Evolutionary conservation across 1,139 yeast species (phyloP).

Genomic region (Pichia sp.): DNA sequence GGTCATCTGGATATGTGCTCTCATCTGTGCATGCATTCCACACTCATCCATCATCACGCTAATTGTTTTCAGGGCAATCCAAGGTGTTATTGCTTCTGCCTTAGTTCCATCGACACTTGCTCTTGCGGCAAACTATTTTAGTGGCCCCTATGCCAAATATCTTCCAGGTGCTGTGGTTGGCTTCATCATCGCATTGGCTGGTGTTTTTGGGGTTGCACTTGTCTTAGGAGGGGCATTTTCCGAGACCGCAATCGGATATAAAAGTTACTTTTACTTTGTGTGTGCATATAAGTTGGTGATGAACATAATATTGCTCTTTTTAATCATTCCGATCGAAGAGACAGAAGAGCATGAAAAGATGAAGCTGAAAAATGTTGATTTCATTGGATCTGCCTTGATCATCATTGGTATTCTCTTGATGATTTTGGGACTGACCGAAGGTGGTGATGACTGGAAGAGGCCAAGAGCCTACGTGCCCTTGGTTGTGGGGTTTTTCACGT

Average conservation of each 20-base stretch:
- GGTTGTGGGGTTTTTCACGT: too few relatives aligned
- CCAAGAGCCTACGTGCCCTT: too few relatives aligned
- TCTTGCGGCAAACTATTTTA: slow-evolving; percentile 31
- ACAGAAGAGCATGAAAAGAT: slow-evolving; percentile 20
- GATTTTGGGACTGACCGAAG: too few relatives aligned
- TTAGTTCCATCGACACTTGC: slow-evolving; percentile 34
- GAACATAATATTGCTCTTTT: slow-evolving; percentile 21
- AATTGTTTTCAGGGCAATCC: slow-evolving; percentile 36
- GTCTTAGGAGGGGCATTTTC: slow-evolving; percentile 38
- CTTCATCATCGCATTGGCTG: slow-evolving; percentile 28
- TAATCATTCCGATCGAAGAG: slow-evolving; percentile 27
- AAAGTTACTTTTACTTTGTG: slow-evolving; percentile 31
- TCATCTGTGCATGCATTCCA: slow-evolving; percentile 30
- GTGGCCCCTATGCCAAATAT: slow-evolving; percentile 21
- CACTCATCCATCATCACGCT: slow-evolving; percentile 26
- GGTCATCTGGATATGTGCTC: slow-evolving; percentile 28
- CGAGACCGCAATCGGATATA: slow-evolving; percentile 32
- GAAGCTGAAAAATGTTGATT: slow-evolving; percentile 13
- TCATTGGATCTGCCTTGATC: too few relatives aligned
- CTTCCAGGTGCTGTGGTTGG: slow-evolving; percentile 28
- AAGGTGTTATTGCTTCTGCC: slow-evolving; percentile 37
- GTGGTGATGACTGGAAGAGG: too few relatives aligned
- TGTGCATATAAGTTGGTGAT: slow-evolving; percentile 25
- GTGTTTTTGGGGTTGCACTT: slow-evolving; percentile 32
- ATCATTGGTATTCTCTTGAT: too few relatives aligned